phyloP scores from a whole-genome alignment of 2,329 filamentous ascomycete species.

The Aspergillus sp. region DNA sequence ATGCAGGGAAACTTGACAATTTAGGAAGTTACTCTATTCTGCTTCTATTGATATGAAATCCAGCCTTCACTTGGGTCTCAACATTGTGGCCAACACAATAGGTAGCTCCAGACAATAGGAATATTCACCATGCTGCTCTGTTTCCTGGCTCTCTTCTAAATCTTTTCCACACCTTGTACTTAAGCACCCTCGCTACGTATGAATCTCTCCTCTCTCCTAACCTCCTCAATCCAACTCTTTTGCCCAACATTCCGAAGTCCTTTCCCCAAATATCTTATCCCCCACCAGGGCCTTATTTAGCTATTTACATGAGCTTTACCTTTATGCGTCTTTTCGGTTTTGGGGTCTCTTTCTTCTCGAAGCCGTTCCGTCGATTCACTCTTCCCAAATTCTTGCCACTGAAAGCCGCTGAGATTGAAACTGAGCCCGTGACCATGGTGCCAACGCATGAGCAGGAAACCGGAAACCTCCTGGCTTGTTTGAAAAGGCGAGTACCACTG shows the following conservation, averaged over 20 bases:
- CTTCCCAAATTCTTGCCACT: background rate
- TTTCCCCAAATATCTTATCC: background rate
- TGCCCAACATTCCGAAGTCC: too few species aligned
- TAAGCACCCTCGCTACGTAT: too few species aligned
- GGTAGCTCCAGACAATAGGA: background rate
- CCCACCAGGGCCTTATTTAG: background rate
- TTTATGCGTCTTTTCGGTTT: background rate
- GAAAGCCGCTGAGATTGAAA: background rate
- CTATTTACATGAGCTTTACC: background rate
- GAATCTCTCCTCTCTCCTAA: background rate
- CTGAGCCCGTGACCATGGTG: background rate
- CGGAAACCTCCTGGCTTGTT: background rate
- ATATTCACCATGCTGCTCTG: background rate
- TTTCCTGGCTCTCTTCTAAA: background rate
- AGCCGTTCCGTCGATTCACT: background rate
- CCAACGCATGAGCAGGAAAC: background rate
- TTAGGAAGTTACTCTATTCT: background rate
- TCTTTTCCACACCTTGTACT: background rate
- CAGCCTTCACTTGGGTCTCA: background rate
- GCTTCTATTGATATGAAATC: background rate
- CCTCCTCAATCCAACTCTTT: too few species aligned
- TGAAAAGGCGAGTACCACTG: background rate
- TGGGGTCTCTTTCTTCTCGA: background rate
- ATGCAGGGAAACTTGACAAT: background rate
- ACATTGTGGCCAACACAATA: background rate